Evolutionary conservation across 2,329 filamentous ascomycete genomes (phyloP).

Genomic region (Leptodontidium sp.): DNA sequence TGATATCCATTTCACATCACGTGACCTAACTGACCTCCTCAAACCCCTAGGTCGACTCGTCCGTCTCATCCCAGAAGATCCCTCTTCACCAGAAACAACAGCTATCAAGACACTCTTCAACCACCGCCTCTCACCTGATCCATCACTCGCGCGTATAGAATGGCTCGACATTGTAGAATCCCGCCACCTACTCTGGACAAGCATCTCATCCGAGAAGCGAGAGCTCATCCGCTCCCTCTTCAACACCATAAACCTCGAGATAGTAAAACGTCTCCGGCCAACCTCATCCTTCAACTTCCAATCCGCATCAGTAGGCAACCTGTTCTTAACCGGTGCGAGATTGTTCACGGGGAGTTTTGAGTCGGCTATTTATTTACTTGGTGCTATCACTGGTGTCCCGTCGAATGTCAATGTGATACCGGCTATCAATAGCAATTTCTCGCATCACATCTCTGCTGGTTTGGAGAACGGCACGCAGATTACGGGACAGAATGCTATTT

Average conservation of each 20-base stretch:
- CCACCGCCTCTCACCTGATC: conserved; percentile 75
- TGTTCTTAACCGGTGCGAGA: conserved; percentile 84
- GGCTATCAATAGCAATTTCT: conserved; percentile 93
- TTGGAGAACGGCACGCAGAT: conserved; percentile 80
- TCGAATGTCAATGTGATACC: conserved; percentile 81
- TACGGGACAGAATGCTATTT: conserved; percentile 92
- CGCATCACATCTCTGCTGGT: conserved; percentile 89
- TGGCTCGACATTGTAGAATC: conserved; percentile 93
- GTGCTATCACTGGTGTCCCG: conserved; percentile 85
- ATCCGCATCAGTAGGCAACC: conserved; percentile 77
- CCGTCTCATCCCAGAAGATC: conserved; percentile 79
- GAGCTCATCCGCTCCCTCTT: conserved; percentile 81
- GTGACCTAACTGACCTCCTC: conserved; percentile 16
- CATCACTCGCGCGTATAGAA: conserved; percentile 71
- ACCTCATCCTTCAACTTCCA: conserved; percentile 81
- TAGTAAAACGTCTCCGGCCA: conserved; percentile 77
- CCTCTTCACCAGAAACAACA: conserved; percentile 66
- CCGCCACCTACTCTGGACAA: conserved; percentile 77
- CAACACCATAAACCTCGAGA: conserved; percentile 79
- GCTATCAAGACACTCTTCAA: conserved; percentile 89
- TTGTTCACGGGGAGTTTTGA: conserved; percentile 94
- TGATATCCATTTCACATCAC: conserved; percentile 8
- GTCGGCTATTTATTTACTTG: conserved; percentile 88
- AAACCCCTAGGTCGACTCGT: conserved; percentile 77
- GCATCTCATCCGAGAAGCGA: conserved; percentile 74